Evolutionary conservation across 1,139 yeast species (phyloP).

Genomic region (Blastobotrys proliferans): DNA sequence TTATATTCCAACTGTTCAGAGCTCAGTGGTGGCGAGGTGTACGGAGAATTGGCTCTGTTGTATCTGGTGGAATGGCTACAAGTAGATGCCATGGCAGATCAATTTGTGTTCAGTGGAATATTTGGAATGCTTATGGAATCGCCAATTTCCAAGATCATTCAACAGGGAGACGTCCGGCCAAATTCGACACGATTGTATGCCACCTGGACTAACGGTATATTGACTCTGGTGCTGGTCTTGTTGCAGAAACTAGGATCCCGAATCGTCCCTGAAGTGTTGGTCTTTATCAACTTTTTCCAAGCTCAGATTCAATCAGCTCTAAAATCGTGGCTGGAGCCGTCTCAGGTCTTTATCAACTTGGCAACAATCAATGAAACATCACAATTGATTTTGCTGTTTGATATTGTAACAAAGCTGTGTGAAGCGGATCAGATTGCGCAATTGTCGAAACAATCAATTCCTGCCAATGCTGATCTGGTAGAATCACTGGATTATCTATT

Average conservation of each 20-base stretch:
- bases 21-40: slow-evolving; percentile 49
- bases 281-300: slow-evolving; percentile 59
- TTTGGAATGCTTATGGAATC: slow-evolving; percentile 70
- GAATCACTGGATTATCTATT: slow-evolving; percentile 63
- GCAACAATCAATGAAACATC: slow-evolving; percentile 74
- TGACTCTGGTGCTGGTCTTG: slow-evolving; percentile 61
- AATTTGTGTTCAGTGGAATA: slow-evolving; percentile 59
- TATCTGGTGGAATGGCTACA: slow-evolving; percentile 67
- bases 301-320: slow-evolving; percentile 61
- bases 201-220: slow-evolving; percentile 77
- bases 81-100: slow-evolving; percentile 61
- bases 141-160: slow-evolving; percentile 63
- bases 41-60: slow-evolving; percentile 69
- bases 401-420: slow-evolving; percentile 44
- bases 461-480: slow-evolving; percentile 44
- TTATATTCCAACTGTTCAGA: slow-evolving; percentile 67
- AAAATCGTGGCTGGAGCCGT: slow-evolving; percentile 64
- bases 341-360: slow-evolving; percentile 43
- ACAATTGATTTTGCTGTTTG: slow-evolving; percentile 65
- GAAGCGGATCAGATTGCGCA: slow-evolving; percentile 34
- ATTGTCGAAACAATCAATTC: slow-evolving; percentile 12
- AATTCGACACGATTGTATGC: slow-evolving; percentile 52
- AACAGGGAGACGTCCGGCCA: slow-evolving; percentile 59
- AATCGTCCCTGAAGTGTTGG: slow-evolving; percentile 60
- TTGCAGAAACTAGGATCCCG: slow-evolving; percentile 61